Evolutionary conservation across 257 asterid genomes (phyloP), one percentile per base, ranked within the genome.

Genomic region (Capsicum rhomboideum): DNA sequence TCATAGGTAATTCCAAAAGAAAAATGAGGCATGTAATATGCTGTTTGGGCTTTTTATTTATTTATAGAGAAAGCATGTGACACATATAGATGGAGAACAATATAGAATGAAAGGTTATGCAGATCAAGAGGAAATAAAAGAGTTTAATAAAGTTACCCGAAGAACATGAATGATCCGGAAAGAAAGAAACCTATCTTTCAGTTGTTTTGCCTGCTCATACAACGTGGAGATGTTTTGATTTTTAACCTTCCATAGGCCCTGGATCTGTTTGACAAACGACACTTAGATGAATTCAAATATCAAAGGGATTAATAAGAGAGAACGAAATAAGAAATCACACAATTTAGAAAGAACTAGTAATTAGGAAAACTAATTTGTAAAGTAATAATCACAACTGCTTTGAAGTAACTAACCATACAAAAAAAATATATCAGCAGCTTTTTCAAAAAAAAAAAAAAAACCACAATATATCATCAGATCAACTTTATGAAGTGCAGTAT

Each of bases 171-270:
- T 29, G 54, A 88, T 86, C 83, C 85, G 80, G 55, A 88, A 88
- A 9, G 90, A 88, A 37, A 59, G 67, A 54, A 88, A 88, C 69
- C 72, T 68, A 64, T 88, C 89, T 78, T 85, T 88, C 86, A 88
- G 74, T 84, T 88, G 83, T 79, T 75, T 88, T 37, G 88, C 89
- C 79, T 88, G 88, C 80, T 88, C 87, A 31, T 83, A 77, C 74
- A 83, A 53, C 8, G 21, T 68, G 26, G 69, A 74, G 71, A 85
- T 85, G 78, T 85, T 85, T 46, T 85, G 83, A 80, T 82, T 85
- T 85, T 63, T 85, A 23, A 71, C 88, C 83, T 85, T 85, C 88
- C 88, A 85, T 17, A 71, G 80, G 56, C 85, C 88, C 78, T 82
- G 85, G 42, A 85, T 64, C 88, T 85, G 52, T 69, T 58, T n/a